phyloP scores from a whole-genome alignment of 2,329 filamentous ascomycete genomes.

The Cercospora citrullina region DNA sequence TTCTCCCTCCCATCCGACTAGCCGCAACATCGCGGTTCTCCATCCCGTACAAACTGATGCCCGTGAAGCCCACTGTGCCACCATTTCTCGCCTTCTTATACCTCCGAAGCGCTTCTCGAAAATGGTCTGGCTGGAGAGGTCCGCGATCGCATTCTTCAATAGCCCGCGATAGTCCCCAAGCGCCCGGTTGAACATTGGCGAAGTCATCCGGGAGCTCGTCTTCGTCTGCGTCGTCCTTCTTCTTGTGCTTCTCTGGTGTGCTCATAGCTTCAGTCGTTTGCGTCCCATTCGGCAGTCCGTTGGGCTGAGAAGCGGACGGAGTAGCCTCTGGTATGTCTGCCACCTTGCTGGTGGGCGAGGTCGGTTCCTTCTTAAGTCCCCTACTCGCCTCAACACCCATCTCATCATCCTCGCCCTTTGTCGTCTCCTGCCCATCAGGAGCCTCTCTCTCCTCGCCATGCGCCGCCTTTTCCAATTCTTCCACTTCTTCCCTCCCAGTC shows the following conservation, averaged over 20 bases:
- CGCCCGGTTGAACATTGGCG: slow-evolving; percentile 25
- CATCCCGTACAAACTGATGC: slow-evolving; percentile 50
- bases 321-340: slow-evolving; percentile 10
- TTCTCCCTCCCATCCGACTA: slow-evolving; percentile 47
- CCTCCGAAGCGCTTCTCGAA: slow-evolving; percentile 70
- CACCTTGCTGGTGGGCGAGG: slow-evolving; percentile 11
- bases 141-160: slow-evolving; percentile 46
- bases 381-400: slow-evolving; percentile 8
- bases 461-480: slow-evolving; percentile 36
- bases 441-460: slow-evolving; percentile 27
- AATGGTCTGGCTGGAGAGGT: slow-evolving; percentile 70
- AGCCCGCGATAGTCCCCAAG: slow-evolving; percentile 30
- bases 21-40: slow-evolving; percentile 44
- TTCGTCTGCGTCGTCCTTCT: slow-evolving; percentile 5
- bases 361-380: slow-evolving; percentile 13
- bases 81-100: slow-evolving; percentile 66
- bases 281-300: slow-evolving; percentile 15
- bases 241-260: slow-evolving; percentile 13
- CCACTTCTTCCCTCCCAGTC: slow-evolving; percentile 28
- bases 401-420: not conserved
- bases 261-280: slow-evolving; percentile 16
- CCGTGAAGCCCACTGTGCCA: slow-evolving; percentile 56
- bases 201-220: slow-evolving; percentile 24
- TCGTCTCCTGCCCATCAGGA: slow-evolving; percentile 2
- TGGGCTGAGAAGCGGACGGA: not conserved